These are phyloP conservation scores for Aegle marmelos DNA, from an alignment of 345 rosid genomes.

Conservation along the genomic window DNA sequence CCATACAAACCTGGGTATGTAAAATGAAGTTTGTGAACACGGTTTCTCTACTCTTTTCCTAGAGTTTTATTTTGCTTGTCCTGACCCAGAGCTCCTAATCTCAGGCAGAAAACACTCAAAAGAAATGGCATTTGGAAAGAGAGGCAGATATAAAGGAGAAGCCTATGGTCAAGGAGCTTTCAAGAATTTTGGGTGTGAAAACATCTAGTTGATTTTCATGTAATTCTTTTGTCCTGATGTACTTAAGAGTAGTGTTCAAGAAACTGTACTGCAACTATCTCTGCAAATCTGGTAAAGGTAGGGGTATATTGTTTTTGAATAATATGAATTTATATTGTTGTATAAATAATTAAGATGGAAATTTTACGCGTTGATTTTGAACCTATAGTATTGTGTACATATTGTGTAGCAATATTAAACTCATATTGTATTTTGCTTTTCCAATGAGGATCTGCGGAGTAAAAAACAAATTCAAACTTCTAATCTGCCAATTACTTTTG, in stretches of 20 bases:
- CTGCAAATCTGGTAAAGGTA: background rate
- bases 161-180: slow-evolving; percentile 71
- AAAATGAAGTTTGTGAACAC: background rate
- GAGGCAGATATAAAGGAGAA: slow-evolving; percentile 51
- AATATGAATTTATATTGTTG: background rate
- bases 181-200: slow-evolving; percentile 55
- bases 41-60: slow-evolving; percentile 7
- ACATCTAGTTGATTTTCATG: slow-evolving; percentile 23
- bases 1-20: slow-evolving; percentile 73
- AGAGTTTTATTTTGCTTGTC: background rate
- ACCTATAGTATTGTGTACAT: background rate
- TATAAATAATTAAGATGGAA: background rate
- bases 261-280: background rate
- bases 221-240: background rate
- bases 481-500: background rate
- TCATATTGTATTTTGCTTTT: background rate
- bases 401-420: background rate
- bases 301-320: background rate
- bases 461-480: no score
- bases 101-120: slow-evolving; percentile 62
- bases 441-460: no score
- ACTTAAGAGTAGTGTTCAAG: background rate
- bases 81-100: slow-evolving; percentile 7
- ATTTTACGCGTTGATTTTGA: background rate
- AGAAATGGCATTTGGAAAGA: slow-evolving; percentile 65